These are phyloP conservation scores for Eimeria praecox DNA, from an alignment of 169 alveolate species.

Conservation along the genomic window DNA sequence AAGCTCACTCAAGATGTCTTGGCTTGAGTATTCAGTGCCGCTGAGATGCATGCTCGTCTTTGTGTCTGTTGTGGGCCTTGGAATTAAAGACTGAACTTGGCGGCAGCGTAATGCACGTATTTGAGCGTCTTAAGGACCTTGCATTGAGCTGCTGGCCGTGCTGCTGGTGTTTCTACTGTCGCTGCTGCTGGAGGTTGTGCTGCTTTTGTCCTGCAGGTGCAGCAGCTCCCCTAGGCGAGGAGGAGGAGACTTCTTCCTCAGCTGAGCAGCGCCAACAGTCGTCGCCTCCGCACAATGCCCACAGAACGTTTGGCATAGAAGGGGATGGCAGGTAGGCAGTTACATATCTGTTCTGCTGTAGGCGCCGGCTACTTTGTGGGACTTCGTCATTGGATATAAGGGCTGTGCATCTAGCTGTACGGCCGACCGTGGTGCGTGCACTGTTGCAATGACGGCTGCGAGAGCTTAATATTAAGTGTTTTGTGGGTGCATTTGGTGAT, in stretches of 20 bases:
- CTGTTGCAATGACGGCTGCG: background rate
- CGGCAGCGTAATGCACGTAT: background rate
- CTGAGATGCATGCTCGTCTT: background rate
- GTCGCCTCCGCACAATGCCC: background rate
- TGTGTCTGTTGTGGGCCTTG: background rate
- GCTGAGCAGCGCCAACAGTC: slow-evolving; percentile 41
- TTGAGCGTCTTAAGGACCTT: background rate
- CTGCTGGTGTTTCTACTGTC: background rate
- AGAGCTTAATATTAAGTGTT: too few species aligned
- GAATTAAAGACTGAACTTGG: background rate
- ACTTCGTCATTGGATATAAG: too few species aligned
- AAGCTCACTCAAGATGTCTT: background rate
- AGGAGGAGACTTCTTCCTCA: background rate
- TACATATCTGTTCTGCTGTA: background rate
- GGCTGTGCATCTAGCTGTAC: background rate
- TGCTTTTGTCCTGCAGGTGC: slow-evolving; percentile 21
- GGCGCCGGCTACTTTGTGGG: background rate
- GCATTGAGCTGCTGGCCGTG: background rate
- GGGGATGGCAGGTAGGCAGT: slow-evolving; percentile 74
- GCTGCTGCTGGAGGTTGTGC: background rate
- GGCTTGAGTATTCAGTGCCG: background rate
- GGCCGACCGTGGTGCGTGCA: background rate
- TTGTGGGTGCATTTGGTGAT: background rate
- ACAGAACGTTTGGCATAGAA: slow-evolving; percentile 66
- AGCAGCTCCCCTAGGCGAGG: slow-evolving; percentile 26